Evolutionary conservation across 1,284 basidiomycete species (phyloP).

Genomic region (Ganoderma lucidum): DNA sequence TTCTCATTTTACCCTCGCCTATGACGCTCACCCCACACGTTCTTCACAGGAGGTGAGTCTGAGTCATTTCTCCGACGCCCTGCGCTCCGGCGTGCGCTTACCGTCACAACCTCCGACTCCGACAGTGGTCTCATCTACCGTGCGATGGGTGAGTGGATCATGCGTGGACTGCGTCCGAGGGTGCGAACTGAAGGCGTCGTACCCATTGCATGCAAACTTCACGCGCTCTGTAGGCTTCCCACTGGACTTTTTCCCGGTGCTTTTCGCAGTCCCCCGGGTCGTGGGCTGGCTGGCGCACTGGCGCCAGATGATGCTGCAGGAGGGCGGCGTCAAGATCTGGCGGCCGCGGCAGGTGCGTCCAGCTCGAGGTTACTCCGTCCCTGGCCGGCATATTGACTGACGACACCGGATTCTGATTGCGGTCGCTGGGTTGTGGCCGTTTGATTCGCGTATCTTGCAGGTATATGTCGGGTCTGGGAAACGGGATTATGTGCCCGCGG

Average conservation of each 20-base stretch:
- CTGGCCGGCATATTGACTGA: not conserved
- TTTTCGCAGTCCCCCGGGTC: slow-evolving; percentile 89
- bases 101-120: slow-evolving; percentile 20
- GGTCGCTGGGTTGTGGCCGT: slow-evolving; percentile 15
- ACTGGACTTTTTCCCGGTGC: slow-evolving; percentile 89
- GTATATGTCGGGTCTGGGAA: slow-evolving; percentile 79
- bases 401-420: slow-evolving; percentile 1
- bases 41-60: slow-evolving; percentile 56
- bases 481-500: slow-evolving; percentile 76
- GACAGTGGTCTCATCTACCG: slow-evolving; percentile 84
- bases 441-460: slow-evolving; percentile 43
- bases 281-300: slow-evolving; percentile 92
- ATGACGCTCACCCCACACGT: slow-evolving; percentile 23
- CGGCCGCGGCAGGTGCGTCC: slow-evolving; percentile 77
- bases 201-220: not conserved
- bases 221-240: slow-evolving; percentile 70
- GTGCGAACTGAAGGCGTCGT: slow-evolving; percentile 17
- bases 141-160: slow-evolving; percentile 73
- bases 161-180: slow-evolving; percentile 22
- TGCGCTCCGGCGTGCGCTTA: slow-evolving; percentile 16
- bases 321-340: slow-evolving; percentile 92
- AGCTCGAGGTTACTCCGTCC: not conserved
- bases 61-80: slow-evolving; percentile 26
- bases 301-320: slow-evolving; percentile 91
- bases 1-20: not conserved